phyloP scores from a whole-genome alignment of 78 protist genomes.

The Dictyostelium citrinum region DNA sequence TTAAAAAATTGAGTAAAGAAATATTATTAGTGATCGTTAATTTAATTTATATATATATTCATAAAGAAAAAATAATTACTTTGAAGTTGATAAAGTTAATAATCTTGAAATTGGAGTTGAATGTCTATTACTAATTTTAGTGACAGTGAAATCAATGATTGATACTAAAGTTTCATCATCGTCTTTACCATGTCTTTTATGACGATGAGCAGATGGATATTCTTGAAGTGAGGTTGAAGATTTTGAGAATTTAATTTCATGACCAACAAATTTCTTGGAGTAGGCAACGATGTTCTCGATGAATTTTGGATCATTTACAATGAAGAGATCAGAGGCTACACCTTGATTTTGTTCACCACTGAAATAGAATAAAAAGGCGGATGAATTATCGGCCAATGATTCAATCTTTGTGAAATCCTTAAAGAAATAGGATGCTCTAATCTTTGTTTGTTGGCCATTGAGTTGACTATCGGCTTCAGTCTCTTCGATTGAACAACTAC shows the following conservation, averaged over 20 bases:
- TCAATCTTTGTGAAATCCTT: conserved; percentile 43
- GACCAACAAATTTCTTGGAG: conserved; percentile 56
- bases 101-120: conserved; percentile 4
- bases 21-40: not conserved
- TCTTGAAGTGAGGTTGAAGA: conserved; percentile 1
- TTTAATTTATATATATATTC: too few relatives aligned
- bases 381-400: conserved; percentile 7
- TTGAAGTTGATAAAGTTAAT: conserved; percentile 52
- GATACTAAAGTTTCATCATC: conserved; percentile 59
- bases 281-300: conserved; percentile 15
- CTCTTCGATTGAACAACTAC: conserved; percentile 53
- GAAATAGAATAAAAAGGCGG: conserved; percentile 34
- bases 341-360: not conserved
- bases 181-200: conserved; percentile 39
- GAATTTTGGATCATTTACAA: conserved; percentile 54
- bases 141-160: conserved; percentile 40
- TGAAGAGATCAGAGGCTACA: conserved; percentile 25
- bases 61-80: too few relatives aligned
- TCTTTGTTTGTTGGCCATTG: not conserved
- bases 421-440: conserved; percentile 28
- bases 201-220: conserved; percentile 20
- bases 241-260: conserved; percentile 16
- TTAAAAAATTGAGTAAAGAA: too few relatives aligned
- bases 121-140: conserved; percentile 29
- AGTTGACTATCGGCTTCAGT: not conserved